Conservation (phyloP, 495 filamentous ascomycete species). For the Aspergillus mulundensis region DNA sequence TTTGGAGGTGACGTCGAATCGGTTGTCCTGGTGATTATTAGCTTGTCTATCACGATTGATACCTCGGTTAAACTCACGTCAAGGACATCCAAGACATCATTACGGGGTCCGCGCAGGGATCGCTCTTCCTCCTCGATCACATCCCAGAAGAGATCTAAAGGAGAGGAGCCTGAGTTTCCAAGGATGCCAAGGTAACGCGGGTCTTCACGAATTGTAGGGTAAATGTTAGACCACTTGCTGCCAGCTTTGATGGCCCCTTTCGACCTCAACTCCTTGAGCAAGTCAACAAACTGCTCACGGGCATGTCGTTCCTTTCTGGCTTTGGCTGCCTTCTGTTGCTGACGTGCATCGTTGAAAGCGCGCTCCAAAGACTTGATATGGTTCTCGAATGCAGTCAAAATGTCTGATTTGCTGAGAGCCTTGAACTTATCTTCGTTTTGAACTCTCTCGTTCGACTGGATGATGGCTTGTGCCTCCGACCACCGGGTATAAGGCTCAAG, state of each 20-base stretch:
- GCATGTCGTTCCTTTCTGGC: conserved; percentile 77
- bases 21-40: conserved; percentile 63
- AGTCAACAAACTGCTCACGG: conserved; percentile 70
- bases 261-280: conserved; percentile 69
- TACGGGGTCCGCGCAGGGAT: conserved; percentile 71
- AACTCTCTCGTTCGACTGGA: conserved; percentile 75
- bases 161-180: conserved; percentile 80
- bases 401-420: conserved; percentile 78
- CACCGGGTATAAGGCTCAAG: conserved; percentile 94
- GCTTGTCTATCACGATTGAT: conserved; percentile 10
- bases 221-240: conserved; percentile 82
- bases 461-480: conserved; percentile 80
- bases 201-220: conserved; percentile 74
- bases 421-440: conserved; percentile 85
- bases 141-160: conserved; percentile 97
- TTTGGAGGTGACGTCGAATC: conserved; percentile 79
- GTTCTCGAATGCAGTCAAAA: conserved; percentile 89
- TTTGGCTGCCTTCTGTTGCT: conserved; percentile 77
- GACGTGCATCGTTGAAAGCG: conserved; percentile 80
- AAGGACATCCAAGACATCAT: conserved; percentile 84
- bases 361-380: conserved; percentile 91
- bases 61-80: conserved; percentile 57
- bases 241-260: conserved; percentile 86
- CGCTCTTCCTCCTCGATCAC: conserved; percentile 90
- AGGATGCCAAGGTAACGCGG: conserved; percentile 80